phyloP scores from a whole-genome alignment of 2,329 filamentous ascomycete species.

The Colletotrichum lupini region DNA sequence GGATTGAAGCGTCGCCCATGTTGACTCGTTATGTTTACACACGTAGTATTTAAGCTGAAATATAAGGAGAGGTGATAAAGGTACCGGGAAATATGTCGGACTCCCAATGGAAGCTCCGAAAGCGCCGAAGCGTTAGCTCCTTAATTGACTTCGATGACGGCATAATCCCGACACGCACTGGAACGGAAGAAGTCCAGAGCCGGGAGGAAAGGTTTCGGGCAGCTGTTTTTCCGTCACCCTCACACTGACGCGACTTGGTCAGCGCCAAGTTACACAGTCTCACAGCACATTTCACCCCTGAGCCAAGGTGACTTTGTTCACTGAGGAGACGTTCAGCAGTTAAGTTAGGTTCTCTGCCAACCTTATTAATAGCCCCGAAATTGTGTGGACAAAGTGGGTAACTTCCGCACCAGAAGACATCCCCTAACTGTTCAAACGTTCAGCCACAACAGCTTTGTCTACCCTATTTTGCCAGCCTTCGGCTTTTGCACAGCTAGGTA shows the following conservation, averaged over 20 bases:
- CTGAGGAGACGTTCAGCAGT: not conserved
- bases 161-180: constrained; percentile 9
- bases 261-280: not conserved
- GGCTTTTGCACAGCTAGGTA: not conserved
- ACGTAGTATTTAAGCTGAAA: not conserved
- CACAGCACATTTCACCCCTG: not conserved
- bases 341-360: not conserved
- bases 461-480: not conserved
- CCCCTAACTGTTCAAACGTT: too few relatives aligned
- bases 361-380: not conserved
- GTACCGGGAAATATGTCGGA: not conserved
- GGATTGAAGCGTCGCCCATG: constrained; percentile 36
- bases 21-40: not conserved
- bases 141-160: constrained; percentile 15
- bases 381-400: too few relatives aligned
- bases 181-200: constrained; percentile 14
- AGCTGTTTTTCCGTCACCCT: not conserved
- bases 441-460: not conserved
- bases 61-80: not conserved
- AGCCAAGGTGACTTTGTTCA: not conserved
- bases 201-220: not conserved
- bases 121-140: not conserved
- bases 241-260: not conserved
- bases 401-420: not conserved
- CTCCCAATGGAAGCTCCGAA: not conserved